Conservation (phyloP, 1,139 yeast genomes). For the Candida mesenterica region DNA sequence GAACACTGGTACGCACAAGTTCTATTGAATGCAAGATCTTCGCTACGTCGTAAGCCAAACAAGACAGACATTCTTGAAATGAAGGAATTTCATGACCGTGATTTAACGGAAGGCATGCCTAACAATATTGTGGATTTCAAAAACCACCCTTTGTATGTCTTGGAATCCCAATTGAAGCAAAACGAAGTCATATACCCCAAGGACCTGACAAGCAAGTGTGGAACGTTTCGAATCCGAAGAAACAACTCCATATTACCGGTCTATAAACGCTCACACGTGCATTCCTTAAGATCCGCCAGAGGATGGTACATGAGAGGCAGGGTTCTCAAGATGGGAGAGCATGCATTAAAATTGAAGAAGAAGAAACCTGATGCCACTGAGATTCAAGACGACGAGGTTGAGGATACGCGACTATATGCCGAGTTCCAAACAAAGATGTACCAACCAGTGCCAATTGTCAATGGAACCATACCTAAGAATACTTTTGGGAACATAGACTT, state of each 20-base stretch:
- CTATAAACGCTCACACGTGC: constrained; percentile 65
- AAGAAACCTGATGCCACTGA: constrained; percentile 25
- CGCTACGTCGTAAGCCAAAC: constrained; percentile 18
- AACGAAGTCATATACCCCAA: constrained; percentile 73
- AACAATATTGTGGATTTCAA: constrained; percentile 77
- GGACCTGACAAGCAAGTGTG: constrained; percentile 58
- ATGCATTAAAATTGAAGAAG: constrained; percentile 52
- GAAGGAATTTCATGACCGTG: constrained; percentile 65
- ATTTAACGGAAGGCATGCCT: constrained; percentile 84
- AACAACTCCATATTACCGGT: constrained; percentile 49
- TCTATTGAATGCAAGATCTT: constrained; percentile 20
- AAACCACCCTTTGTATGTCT: constrained; percentile 82
- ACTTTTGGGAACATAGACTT: constrained; percentile 82
- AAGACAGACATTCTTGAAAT: constrained; percentile 67
- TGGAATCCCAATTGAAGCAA: constrained; percentile 69
- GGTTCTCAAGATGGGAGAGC: constrained; percentile 65
- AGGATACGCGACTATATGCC: constrained; percentile 60
- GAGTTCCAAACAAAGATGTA: constrained; percentile 73
- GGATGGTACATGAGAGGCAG: constrained; percentile 89
- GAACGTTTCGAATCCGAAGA: constrained; percentile 52
- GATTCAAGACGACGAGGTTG: constrained; percentile 19
- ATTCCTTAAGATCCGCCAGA: constrained; percentile 63
- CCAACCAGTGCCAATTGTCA: constrained; percentile 59
- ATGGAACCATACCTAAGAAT: constrained; percentile 72
- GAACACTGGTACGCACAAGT: constrained; percentile 58